These are phyloP conservation scores for Kwoniella shivajii DNA, from an alignment of 1,284 basidiomycete genomes.

Conservation along the genomic window DNA sequence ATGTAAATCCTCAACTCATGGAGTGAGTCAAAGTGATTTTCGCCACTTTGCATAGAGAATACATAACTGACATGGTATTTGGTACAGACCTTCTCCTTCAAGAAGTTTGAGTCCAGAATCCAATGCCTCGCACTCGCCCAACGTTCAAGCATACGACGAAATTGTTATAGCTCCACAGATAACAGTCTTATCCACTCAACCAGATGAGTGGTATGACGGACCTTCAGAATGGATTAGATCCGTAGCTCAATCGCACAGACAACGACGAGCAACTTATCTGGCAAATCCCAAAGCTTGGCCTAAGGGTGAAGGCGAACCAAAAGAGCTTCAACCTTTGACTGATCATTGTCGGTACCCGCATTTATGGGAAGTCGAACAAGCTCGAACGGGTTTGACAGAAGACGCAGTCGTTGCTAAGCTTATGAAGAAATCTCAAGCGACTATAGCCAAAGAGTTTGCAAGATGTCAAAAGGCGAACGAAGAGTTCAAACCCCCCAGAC, in stretches of 20 bases:
- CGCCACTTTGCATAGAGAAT: no score
- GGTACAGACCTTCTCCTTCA: background rate
- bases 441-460: background rate
- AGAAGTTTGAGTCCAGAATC: constrained; percentile 8
- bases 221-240: constrained; percentile 10
- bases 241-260: constrained; percentile 7
- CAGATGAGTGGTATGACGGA: constrained; percentile 12
- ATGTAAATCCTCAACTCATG: constrained; percentile 9
- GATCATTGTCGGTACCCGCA: constrained; percentile 7
- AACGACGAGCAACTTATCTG: background rate
- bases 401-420: constrained; percentile 1
- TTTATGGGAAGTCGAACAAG: constrained; percentile 10
- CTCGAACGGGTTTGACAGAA: constrained; percentile 4
- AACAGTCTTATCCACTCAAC: background rate
- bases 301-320: constrained; percentile 9
- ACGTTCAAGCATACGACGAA: background rate
- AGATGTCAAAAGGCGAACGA: constrained; percentile 10
- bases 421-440: constrained; percentile 13
- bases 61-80: background rate
- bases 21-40: background rate
- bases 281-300: constrained; percentile 7
- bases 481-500: constrained; percentile 8
- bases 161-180: background rate
- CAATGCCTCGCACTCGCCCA: background rate
- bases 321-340: constrained; percentile 6